Evolutionary conservation across 2,329 filamentous ascomycete genomes (phyloP), one percentile per base, ranked within the genome.

Genomic region (Penicillium sp.): DNA sequence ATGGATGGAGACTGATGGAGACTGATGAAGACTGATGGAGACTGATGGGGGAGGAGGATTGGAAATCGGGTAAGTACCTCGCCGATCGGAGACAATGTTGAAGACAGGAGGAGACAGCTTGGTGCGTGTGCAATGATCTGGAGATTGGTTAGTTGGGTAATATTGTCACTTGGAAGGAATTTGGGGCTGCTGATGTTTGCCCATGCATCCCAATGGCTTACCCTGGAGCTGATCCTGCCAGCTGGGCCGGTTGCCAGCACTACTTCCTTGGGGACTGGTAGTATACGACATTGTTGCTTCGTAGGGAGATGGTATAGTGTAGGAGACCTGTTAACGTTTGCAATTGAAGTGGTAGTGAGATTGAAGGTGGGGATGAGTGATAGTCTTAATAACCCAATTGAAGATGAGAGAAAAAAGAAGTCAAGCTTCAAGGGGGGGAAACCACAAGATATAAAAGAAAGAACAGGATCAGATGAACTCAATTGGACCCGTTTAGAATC

Each of bases 1-100:
- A 73, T n/a, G 64, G 57, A 19, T 7, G 61, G 19, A 45, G 33
- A 30, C 46, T 26, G 36, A 50, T 26, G 35, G 36, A 51, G 26
- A 22, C 22, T 22, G 22, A 22, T 22, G 22, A n/a, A 45, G 33
- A 30, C 46, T 26, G 36, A 50, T 26, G 35, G 36, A 51, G 26
- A 22, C 22, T 22, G 22, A 22, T 22, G 22, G 22, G 25, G 47
- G 35, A 47, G 33, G 51, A 49, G 49, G 56, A 64, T 57, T 57
- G 42, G 45, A 56, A 56, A 58, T 57, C 36, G 48, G 53, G 55
- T 42, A 62, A 55, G 56, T 80, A 89, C 88, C 88, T 82, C 88
- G 82, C 70, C 87, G 84, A 73, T 91, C 88, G 65, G 88, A 91
- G 49, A 89, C 82, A 64, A 89, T 84, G 68, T 87, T 84, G 71